Evolutionary conservation across 495 filamentous ascomycete genomes (phyloP).

Genomic region (Neurospora sp.): DNA sequence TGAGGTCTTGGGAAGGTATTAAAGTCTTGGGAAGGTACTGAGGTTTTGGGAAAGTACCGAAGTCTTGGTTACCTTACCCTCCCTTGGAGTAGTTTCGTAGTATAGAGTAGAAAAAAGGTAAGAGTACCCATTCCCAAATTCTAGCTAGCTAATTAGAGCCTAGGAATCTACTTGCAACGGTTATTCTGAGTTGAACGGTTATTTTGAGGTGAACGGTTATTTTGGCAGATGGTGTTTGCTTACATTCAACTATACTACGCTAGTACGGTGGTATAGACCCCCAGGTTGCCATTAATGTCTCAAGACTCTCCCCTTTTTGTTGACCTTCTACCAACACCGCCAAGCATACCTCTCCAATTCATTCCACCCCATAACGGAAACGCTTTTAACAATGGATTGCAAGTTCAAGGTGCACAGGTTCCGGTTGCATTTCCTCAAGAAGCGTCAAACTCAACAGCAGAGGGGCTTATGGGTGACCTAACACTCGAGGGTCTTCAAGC

Average conservation of each 20-base stretch:
- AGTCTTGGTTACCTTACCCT: no score
- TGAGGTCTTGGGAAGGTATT: not conserved
- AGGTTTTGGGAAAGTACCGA: not conserved
- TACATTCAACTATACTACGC: no score
- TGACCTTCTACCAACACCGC: not conserved
- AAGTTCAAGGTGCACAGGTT: not conserved
- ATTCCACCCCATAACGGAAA: no score
- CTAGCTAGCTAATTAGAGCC: not conserved
- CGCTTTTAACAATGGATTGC: not conserved
- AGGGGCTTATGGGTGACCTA: not conserved
- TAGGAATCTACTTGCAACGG: no score
- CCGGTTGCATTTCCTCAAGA: not conserved
- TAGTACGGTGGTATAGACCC: no score
- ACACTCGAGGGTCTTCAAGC: not conserved
- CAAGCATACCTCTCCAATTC: not conserved
- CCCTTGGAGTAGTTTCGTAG: no score
- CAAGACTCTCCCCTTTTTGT: not conserved
- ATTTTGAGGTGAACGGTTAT: no score
- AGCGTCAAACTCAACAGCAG: not conserved
- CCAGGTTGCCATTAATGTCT: no score
- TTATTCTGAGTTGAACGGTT: no score
- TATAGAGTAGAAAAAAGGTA: no score
- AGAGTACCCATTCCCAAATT: no score
- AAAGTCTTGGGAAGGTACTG: not conserved
- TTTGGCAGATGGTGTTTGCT: no score